These are phyloP conservation scores for Leccinum griseonigrum DNA, from an alignment of 1,284 basidiomycete species.

Conservation along the genomic window DNA sequence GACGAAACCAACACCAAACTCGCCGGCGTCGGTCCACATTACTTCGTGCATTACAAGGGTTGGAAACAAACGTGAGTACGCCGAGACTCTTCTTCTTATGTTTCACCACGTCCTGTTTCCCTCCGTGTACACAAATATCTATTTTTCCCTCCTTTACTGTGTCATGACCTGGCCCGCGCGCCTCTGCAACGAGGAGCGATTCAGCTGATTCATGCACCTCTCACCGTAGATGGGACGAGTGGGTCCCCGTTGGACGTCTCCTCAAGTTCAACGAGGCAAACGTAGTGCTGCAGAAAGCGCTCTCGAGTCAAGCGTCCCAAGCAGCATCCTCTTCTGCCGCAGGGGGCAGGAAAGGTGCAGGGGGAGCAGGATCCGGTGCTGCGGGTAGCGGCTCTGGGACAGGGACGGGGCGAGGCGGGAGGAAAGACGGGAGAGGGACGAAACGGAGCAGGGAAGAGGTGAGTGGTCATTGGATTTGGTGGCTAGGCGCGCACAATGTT, in stretches of 20 bases:
- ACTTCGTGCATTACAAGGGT: slow-evolving; percentile 97
- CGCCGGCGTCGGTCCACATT: slow-evolving; percentile 76
- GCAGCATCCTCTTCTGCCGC: slow-evolving; percentile 33
- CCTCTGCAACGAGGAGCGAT: background rate
- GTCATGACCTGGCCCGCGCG: background rate
- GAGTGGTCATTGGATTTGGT: slow-evolving; percentile 6
- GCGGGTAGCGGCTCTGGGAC: slow-evolving; percentile 21
- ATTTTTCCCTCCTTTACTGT: background rate
- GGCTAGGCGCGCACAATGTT: background rate
- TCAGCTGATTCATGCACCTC: background rate
- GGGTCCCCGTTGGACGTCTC: slow-evolving; percentile 84
- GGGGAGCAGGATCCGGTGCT: slow-evolving; percentile 18
- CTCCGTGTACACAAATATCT: background rate
- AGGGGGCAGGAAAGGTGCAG: slow-evolving; percentile 31
- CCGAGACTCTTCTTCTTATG: background rate
- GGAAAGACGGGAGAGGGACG: slow-evolving; percentile 33
- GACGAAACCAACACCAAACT: slow-evolving; percentile 68
- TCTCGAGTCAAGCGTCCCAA: slow-evolving; percentile 43
- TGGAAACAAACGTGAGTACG: slow-evolving; percentile 94
- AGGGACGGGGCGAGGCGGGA: slow-evolving; percentile 24
- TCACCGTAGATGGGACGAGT: slow-evolving; percentile 93
- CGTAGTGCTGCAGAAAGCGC: slow-evolving; percentile 72
- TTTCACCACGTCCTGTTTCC: background rate
- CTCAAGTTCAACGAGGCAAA: slow-evolving; percentile 89
- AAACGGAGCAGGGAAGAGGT: slow-evolving; percentile 40